Conservation (phyloP, 1,284 basidiomycete species). For the Waitea zeae region DNA sequence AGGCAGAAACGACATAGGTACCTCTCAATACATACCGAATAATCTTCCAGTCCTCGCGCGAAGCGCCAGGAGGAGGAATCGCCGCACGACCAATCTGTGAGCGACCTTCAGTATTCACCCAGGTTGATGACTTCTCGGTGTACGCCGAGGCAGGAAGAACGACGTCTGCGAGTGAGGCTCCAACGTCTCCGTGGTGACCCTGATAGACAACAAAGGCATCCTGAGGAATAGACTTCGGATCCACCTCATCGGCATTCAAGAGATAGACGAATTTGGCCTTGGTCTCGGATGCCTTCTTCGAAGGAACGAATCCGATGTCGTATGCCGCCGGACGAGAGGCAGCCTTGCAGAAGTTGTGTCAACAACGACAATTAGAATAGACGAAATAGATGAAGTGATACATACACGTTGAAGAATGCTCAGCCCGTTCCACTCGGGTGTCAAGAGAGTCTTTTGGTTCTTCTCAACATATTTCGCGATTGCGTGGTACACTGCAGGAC, state of each 20-base stretch:
- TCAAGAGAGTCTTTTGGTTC: conserved; percentile 65
- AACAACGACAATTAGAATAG: not conserved
- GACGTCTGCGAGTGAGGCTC: conserved; percentile 93
- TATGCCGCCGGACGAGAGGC: conserved; percentile 94
- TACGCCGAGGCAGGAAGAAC: conserved; percentile 89
- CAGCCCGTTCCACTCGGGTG: conserved; percentile 92
- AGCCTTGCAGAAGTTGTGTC: conserved; percentile 19
- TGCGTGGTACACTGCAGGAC: conserved; percentile 62
- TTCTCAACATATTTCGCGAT: conserved; percentile 70
- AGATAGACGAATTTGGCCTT: conserved; percentile 96
- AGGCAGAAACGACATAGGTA: conserved; percentile 2
- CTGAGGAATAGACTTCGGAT: conserved; percentile 80
- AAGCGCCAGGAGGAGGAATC: conserved; percentile 88
- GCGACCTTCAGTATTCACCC: conserved; percentile 96
- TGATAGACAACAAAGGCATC: conserved; percentile 98
- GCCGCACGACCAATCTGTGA: conserved; percentile 85
- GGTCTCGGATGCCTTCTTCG: conserved; percentile 55
- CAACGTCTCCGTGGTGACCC: conserved; percentile 95
- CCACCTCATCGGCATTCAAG: conserved; percentile 89
- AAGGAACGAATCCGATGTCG: conserved; percentile 86
- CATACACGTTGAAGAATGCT: conserved; percentile 78
- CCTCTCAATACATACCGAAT: conserved; percentile 41
- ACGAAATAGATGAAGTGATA: too few species aligned
- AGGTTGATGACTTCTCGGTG: conserved; percentile 90
- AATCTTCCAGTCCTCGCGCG: conserved; percentile 98